Base-by-base conservation (phyloP, 495 filamentous ascomycete species). In the Podospora sp. region DNA sequence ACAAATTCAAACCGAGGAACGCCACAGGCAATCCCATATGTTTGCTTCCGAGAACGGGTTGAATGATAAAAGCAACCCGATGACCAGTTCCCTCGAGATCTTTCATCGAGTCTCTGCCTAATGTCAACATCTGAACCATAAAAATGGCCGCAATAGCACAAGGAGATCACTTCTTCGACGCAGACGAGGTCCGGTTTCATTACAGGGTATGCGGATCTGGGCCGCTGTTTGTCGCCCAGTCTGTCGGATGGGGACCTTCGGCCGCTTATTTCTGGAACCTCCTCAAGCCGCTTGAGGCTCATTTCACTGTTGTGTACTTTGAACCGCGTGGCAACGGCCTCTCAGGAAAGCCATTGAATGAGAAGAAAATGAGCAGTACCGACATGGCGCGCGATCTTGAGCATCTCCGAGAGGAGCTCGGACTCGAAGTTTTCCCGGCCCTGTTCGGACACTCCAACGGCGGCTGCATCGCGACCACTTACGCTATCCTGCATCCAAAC, bases 361-460 rank as follows among this genome's bases (percentile, higher is more conserved):
- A 58, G 18, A 11, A 18, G 33, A 18, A 49, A 22, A 62, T 62
- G 36, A 25, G 29, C 60, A 62, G 60, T 35, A n/a, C 9, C n/a
- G 22, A 22, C 60, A 62, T 62, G 60, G 60, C 60, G 22, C 60
- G 50, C 36, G 60, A 62, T 16, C 33, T 62, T 16, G 60, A 62
- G 26, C 36, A 46, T 35, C 60, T 62, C 60, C 33, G 60, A 18
- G 24, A 24, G 6, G 20, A 62, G 20, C 60, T 62, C 16, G 60
- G 60, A 1, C 33, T 62, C 22, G 35, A 62, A 1, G 9, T 2
- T 0, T 18, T 62, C 2, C 60, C 60, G 3, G 60, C 40, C 0
- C 1, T 62, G 4, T 49, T 62, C 9, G 36, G 36, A 1, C 60
- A 62, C 35, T 62, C 60, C 18, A 62, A 62, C 35, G 60, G 60